Percentiles rank a stretch among this genome's conserved stretches.
Evolutionary conservation across 1,139 yeast species (phyloP).

Genomic region (Saccharomyces pastorianus): DNA sequence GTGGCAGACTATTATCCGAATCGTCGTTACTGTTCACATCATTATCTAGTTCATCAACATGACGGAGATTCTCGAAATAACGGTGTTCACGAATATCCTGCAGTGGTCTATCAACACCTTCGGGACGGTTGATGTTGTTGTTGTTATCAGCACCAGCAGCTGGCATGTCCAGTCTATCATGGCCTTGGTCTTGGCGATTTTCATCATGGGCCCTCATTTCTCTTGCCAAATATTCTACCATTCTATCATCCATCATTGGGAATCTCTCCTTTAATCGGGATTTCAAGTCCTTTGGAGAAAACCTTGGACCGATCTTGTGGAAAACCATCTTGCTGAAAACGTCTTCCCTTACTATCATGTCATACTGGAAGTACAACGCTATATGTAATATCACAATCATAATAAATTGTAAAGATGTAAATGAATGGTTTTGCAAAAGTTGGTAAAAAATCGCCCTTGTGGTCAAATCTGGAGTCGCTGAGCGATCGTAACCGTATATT

Average conservation of each 20-base stretch:
- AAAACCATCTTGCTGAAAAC: conserved; percentile 52
- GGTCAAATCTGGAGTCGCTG: conserved; percentile 3
- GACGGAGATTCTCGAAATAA: neutral
- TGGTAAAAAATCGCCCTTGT: conserved; percentile 10
- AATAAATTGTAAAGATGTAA: conserved; percentile 24
- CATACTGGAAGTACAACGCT: conserved; percentile 52
- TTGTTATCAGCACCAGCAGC: conserved; percentile 3
- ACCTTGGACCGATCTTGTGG: conserved; percentile 52
- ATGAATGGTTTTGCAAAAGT: conserved; percentile 17
- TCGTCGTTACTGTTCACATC: neutral
- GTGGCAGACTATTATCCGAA: neutral
- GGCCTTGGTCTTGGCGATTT: conserved; percentile 1
- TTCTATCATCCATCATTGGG: conserved; percentile 28
- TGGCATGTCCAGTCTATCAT: neutral
- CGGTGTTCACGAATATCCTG: neutral
- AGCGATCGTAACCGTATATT: conserved; percentile 40
- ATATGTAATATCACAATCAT: conserved; percentile 38
- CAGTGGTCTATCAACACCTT: neutral
- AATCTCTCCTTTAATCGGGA: conserved; percentile 22
- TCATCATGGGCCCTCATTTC: conserved; percentile 16
- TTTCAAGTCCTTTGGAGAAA: conserved; percentile 32
- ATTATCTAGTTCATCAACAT: neutral
- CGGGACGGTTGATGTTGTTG: neutral
- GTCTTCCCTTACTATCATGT: conserved; percentile 64
- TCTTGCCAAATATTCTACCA: conserved; percentile 24